Conservation (phyloP, 805 yeast genomes). For the Clavispora phyllophila region DNA sequence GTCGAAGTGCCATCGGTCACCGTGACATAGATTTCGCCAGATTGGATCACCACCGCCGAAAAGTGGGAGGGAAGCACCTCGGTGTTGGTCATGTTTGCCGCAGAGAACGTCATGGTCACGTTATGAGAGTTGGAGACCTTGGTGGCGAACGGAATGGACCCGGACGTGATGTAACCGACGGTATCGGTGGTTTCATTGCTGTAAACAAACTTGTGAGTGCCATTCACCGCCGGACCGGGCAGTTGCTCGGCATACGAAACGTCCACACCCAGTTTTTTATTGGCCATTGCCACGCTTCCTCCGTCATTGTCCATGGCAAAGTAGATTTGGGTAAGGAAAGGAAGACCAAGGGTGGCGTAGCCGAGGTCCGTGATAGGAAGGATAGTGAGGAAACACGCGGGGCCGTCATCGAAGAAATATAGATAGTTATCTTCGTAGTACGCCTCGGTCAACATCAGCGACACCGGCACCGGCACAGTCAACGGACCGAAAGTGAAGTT, state of each 20-base stretch:
- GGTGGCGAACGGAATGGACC: slow-evolving; percentile 48
- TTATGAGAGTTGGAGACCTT: slow-evolving; percentile 1
- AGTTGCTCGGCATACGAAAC: not conserved
- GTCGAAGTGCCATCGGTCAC: slow-evolving; percentile 5
- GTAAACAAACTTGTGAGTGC: not conserved
- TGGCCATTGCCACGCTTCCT: slow-evolving; percentile 51
- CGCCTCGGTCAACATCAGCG: slow-evolving; percentile 37
- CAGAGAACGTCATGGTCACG: slow-evolving; percentile 9
- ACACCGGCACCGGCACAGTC: slow-evolving; percentile 45
- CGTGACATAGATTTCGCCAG: slow-evolving; percentile 27
- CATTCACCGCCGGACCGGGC: not conserved
- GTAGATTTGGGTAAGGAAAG: slow-evolving; percentile 49
- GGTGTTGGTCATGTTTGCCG: slow-evolving; percentile 5
- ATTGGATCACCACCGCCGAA: slow-evolving; percentile 20
- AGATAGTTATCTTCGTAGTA: slow-evolving; percentile 29
- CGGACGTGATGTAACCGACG: slow-evolving; percentile 32
- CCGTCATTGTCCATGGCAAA: slow-evolving; percentile 63
- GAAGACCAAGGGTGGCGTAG: slow-evolving; percentile 51
- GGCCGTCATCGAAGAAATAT: slow-evolving; percentile 47
- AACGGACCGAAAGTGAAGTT: slow-evolving; percentile 51
- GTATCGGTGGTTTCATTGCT: not conserved
- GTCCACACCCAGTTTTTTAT: slow-evolving; percentile 27
- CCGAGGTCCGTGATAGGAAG: slow-evolving; percentile 47
- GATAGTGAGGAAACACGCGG: slow-evolving; percentile 54
- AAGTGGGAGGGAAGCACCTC: slow-evolving; percentile 22